These are phyloP conservation scores for Stephania japonica DNA, from an alignment of 164 flowering plant species.

Conservation along the genomic window DNA sequence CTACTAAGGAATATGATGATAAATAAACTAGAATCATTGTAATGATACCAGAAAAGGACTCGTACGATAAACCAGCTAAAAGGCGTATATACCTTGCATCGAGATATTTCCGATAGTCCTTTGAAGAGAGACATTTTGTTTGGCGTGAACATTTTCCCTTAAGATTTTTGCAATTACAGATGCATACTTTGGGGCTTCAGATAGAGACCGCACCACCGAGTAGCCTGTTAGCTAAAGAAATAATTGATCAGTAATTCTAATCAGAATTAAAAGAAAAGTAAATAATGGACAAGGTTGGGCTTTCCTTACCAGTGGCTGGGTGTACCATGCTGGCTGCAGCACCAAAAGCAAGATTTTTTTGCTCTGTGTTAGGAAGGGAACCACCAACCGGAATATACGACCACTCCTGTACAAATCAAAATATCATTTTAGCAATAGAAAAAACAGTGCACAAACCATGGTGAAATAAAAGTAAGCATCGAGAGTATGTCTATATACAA, in stretches of 20 bases:
- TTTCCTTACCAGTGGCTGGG: constrained; percentile 80
- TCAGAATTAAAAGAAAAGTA: not conserved
- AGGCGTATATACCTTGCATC: constrained; percentile 51
- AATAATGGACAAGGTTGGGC: not conserved
- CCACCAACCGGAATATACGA: constrained; percentile 99
- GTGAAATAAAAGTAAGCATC: not conserved
- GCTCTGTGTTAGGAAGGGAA: constrained; percentile 89
- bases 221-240: constrained; percentile 48
- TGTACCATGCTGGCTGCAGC: constrained; percentile 99
- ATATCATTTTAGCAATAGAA: not conserved
- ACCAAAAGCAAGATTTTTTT: constrained; percentile 93
- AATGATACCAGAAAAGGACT: not conserved
- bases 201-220: constrained; percentile 88
- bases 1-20: not conserved
- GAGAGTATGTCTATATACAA: not conserved
- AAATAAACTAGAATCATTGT: not conserved
- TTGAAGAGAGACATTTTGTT: constrained; percentile 16
- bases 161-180: constrained; percentile 75
- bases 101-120: constrained; percentile 44
- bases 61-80: not conserved
- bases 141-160: constrained; percentile 27
- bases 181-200: constrained; percentile 96
- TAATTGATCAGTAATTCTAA: not conserved
- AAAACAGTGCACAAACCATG: not conserved
- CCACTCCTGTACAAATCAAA: constrained; percentile 69